Base-by-base conservation (phyloP, 371 early-diverging fungal species). In the Saksenaea oblongispora region DNA sequence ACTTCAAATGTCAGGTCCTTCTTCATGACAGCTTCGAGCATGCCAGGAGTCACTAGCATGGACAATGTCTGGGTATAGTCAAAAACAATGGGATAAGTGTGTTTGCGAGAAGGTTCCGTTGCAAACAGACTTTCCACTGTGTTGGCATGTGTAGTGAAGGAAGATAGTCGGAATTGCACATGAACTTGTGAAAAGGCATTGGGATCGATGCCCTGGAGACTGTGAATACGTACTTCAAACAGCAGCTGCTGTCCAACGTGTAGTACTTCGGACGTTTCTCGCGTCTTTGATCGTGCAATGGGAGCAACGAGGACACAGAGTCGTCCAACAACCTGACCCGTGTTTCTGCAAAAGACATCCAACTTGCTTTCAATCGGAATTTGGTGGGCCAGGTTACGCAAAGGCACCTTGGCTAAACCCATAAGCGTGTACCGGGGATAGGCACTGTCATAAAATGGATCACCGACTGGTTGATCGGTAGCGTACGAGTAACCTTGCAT, bases 401-500 rank as follows among this genome's bases (percentile, higher is more conserved):
- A 42, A 37, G 84, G 78, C 1, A 84, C 72, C 0, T 78, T 72
- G 0, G 88, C 86, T 5, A 76, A 62, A 5, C 91, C 92, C 36
- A 89, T 80, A 51, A 87, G 83, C 14, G 86, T 78, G 62, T 71
- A 92, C 9, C 75, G 75, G 8, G 59, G 59, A 47, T 59, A 42
- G 17, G 89, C 86, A 2, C 72, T 78, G 54, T 88, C 87, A 59
- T 89, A 88, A 61, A 91, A 90, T 0, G 90, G 92, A 58, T 90
- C 91, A 63, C 84, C 87, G 9, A 85, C 69, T 7, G 89, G 86
- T 3, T 82, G 77, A 37, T 91, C 92, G 9, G 83, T 82, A 56
- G 84, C 84, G 36, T 89, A 85, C 68, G 90, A 89, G 53, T 89
- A 64, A 27, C 84, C 82, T 5, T 89, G 86, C 94, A 95, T 93